Conservation (phyloP, 306 rosid species). For the Ormosia emarginata region DNA sequence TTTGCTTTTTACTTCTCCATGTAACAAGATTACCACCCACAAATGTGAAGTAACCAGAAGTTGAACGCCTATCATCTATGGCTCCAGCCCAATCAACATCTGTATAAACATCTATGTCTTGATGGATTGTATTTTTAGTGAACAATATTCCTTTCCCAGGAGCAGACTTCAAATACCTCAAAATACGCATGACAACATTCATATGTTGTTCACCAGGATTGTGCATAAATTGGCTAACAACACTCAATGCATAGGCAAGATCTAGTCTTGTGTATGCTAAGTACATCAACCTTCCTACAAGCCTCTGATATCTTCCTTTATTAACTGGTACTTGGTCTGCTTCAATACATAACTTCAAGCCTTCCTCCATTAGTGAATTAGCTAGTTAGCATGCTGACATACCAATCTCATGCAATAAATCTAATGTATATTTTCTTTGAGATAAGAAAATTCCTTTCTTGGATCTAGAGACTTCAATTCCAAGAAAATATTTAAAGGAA, state of each 20-base stretch:
- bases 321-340: not conserved
- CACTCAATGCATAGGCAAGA: not conserved
- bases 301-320: not conserved
- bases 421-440: not conserved
- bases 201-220: not conserved
- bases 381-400: slow-evolving; percentile 3
- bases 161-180: not conserved
- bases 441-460: slow-evolving; percentile 1
- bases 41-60: not conserved
- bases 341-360: not conserved
- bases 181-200: not conserved
- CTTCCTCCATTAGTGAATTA: not conserved
- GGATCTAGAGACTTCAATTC: not conserved
- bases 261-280: not conserved
- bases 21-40: not conserved
- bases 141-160: not conserved
- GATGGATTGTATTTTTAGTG: not conserved
- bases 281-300: not conserved
- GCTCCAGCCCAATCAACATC: not conserved
- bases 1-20: not conserved
- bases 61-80: not conserved
- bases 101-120: not conserved
- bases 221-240: not conserved
- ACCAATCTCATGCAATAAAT: not conserved
- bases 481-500: not conserved